These are phyloP conservation scores for Suhomyces vadensis DNA, from an alignment of 805 yeast species.

Conservation along the genomic window DNA sequence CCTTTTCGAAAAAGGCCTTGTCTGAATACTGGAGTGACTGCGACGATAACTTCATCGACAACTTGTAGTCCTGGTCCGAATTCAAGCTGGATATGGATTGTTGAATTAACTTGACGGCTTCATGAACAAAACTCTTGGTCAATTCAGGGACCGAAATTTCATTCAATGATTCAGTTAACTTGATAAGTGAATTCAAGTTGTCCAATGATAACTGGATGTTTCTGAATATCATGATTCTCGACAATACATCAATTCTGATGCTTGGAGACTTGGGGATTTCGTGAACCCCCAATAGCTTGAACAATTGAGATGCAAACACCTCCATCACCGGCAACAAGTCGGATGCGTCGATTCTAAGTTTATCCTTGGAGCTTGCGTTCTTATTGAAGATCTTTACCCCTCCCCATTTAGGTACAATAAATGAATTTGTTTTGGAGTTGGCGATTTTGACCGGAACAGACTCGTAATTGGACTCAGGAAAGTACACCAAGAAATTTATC, in stretches of 20 bases:
- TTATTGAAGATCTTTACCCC: constrained; percentile 62
- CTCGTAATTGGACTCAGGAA: constrained; percentile 50
- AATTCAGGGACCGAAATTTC: constrained; percentile 82
- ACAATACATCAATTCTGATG: constrained; percentile 65
- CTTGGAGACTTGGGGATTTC: constrained; percentile 54
- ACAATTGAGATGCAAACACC: constrained; percentile 71
- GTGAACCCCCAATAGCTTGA: constrained; percentile 72
- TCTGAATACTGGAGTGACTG: constrained; percentile 62
- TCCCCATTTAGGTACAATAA: constrained; percentile 87
- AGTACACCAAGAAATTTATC: constrained; percentile 68
- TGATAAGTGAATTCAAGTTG: constrained; percentile 71
- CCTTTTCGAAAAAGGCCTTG: constrained; percentile 86
- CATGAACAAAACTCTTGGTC: constrained; percentile 58
- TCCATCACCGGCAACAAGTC: constrained; percentile 62
- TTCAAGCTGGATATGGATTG: constrained; percentile 33
- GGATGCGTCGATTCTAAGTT: constrained; percentile 32
- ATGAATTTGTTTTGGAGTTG: constrained; percentile 54
- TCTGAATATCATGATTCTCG: constrained; percentile 56
- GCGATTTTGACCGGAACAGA: constrained; percentile 52
- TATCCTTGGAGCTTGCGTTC: constrained; percentile 21
- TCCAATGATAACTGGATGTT: constrained; percentile 64
- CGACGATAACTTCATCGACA: constrained; percentile 42
- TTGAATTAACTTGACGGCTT: constrained; percentile 47
- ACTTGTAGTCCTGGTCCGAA: constrained; percentile 29
- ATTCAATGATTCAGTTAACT: constrained; percentile 65